Evolutionary conservation across 192 early-diverging fungal genomes (phyloP), one percentile per base, ranked within the genome.

Genomic region (Backusella liffmaniae): DNA sequence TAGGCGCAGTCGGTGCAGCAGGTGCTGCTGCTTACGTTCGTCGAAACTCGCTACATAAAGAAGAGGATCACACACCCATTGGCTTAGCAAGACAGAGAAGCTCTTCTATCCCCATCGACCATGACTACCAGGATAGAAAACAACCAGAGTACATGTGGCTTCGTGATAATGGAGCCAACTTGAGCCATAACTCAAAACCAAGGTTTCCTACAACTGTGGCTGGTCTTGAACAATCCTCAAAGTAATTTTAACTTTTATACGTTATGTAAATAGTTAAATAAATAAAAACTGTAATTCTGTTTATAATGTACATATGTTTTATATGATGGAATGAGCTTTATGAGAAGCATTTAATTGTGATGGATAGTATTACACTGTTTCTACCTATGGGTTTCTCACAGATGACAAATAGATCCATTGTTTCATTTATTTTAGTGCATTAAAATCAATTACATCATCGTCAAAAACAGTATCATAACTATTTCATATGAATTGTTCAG

Each of bases 1-100:
- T 82, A 26, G 77, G 80, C 36, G 80, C 80, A 44, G 77, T 82
- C 15, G 80, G 80, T 59, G 77, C 51, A 41, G 80, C 73, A 21
- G 80, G 76, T 36, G 76, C 77, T 1, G 73, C 74, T n/a, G 74
- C 62, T 51, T 73, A 73, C 36, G 71, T 72, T 29, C 77, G 77
- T 10, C 59, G 80, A 15, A 82, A 66, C 23, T 82, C 80, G 3
- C 12, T 49, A 0, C 32, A 29, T 18, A 42, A 37, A 7, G 56
- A 62, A 62, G 69, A 80, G 1, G 9, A 74, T 66, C 49, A 30
- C 6, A 42, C 44, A 4, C 79, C 79, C 18, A 53, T 73, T 66
- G 74, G 44, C 6, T 46, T 82, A 34, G 80, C 73, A 15, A 74
- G 80, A 15, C 73, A 77, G 67, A 36, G 66, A 26, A 76, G 77